Conservation (phyloP, 225 moss, liverwort and hornwort genomes). For the Asterella californica region DNA sequence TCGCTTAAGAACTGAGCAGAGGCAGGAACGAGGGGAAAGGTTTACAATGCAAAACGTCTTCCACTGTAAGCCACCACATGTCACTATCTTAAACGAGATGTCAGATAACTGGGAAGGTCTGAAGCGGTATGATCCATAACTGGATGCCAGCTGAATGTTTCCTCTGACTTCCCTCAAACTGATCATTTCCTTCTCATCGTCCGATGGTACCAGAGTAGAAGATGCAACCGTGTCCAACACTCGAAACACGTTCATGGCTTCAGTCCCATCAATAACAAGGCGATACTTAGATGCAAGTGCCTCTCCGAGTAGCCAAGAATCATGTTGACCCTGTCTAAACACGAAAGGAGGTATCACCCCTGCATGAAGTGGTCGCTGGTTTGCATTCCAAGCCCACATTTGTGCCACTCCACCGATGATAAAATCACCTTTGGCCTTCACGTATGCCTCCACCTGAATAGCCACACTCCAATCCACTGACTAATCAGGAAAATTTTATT, state of each 20-base stretch:
- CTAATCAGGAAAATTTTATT: not conserved
- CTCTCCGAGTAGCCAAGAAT: conserved; percentile 87
- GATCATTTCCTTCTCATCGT: not conserved
- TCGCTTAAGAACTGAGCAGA: conserved; percentile 49
- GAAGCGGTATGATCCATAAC: conserved; percentile 72
- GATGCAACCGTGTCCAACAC: conserved; percentile 32
- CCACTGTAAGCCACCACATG: conserved; percentile 48
- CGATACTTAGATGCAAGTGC: conserved; percentile 75
- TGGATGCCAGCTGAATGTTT: conserved; percentile 69
- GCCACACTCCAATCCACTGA: not conserved
- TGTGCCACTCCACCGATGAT: conserved; percentile 66
- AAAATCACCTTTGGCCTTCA: conserved; percentile 46
- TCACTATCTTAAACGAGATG: conserved; percentile 57
- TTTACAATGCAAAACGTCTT: conserved; percentile 59
- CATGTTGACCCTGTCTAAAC: conserved; percentile 83
- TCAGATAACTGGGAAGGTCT: conserved; percentile 64
- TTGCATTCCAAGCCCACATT: conserved; percentile 93
- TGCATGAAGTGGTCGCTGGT: conserved; percentile 65
- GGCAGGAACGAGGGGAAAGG: conserved; percentile 48
- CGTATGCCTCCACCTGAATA: conserved; percentile 59
- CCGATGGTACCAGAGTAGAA: not conserved
- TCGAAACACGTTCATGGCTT: conserved; percentile 56
- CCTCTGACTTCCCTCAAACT: conserved; percentile 53
- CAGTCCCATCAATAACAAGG: conserved; percentile 71
- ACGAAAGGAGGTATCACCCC: conserved; percentile 90